Percentiles rank a stretch among this genome's conserved stretches.
These are phyloP conservation scores for Penicillium sp. DNA, from an alignment of 2,329 filamentous ascomycete species.

Conservation along the genomic window DNA sequence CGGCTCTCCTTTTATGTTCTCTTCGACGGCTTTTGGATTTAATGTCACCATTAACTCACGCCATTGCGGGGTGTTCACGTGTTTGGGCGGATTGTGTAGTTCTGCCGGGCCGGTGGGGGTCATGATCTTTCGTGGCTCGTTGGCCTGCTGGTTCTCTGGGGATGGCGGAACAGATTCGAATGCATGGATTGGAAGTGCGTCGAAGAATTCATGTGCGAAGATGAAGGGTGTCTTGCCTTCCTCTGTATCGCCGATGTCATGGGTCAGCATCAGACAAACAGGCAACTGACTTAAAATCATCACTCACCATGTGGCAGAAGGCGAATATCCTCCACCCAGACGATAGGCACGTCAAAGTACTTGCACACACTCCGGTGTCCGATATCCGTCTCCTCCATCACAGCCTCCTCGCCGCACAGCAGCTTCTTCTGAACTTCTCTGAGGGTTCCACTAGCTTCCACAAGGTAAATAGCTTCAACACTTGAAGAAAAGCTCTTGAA, in stretches of 20 bases:
- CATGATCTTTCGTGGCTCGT: constrained; percentile 49
- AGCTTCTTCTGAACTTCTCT: constrained; percentile 74
- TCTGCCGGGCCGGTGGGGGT: constrained; percentile 51
- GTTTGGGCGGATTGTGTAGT: constrained; percentile 44
- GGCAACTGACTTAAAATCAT: neutral
- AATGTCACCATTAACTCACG: constrained; percentile 77
- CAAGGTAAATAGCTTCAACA: constrained; percentile 85
- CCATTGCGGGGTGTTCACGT: constrained; percentile 63
- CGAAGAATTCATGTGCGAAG: constrained; percentile 97
- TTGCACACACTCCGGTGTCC: constrained; percentile 75
- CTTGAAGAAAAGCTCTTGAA: constrained; percentile 75
- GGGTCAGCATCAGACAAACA: neutral
- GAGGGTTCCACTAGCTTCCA: constrained; percentile 85
- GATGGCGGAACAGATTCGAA: constrained; percentile 72
- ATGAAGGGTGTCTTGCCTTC: constrained; percentile 81
- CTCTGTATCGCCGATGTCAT: constrained; percentile 42
- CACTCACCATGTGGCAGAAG: constrained; percentile 69
- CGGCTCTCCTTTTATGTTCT: constrained; percentile 54
- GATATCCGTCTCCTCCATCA: constrained; percentile 67
- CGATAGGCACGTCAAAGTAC: constrained; percentile 70
- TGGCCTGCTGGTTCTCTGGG: constrained; percentile 35
- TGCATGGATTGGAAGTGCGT: constrained; percentile 91
- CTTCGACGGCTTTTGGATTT: constrained; percentile 57
- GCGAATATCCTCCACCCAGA: constrained; percentile 88
- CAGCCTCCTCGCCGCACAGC: constrained; percentile 70